Conservation (phyloP, 192 early-diverging fungal species). For the Coemansia sp. region DNA sequence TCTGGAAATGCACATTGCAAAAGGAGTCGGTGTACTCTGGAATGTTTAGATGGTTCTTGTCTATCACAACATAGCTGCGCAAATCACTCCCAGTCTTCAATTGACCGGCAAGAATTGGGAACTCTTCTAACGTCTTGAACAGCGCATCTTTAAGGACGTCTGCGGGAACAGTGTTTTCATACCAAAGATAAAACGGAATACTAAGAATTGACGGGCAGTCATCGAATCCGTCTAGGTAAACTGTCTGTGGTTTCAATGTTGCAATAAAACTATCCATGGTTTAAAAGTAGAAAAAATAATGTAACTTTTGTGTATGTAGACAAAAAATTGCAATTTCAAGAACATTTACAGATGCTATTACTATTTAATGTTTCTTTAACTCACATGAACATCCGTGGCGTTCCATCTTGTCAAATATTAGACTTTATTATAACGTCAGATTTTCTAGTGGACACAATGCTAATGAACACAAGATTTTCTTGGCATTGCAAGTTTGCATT, state of each 20-base stretch:
- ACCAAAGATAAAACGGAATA: slow-evolving; percentile 17
- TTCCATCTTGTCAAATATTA: not conserved
- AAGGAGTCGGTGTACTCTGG: slow-evolving; percentile 24
- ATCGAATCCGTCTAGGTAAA: slow-evolving; percentile 16
- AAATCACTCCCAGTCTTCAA: not conserved
- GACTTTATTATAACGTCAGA: not conserved
- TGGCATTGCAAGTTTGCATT: too few species aligned
- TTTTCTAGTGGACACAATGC: not conserved
- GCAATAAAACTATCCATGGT: slow-evolving; percentile 6
- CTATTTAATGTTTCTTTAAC: not conserved
- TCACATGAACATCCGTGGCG: not conserved
- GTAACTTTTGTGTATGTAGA: not conserved
- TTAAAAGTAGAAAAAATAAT: not conserved
- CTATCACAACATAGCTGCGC: slow-evolving; percentile 2
- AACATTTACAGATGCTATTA: too few species aligned
- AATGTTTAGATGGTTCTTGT: slow-evolving; percentile 23
- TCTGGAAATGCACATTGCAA: slow-evolving; percentile 10
- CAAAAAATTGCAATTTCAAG: not conserved
- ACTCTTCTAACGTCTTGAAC: slow-evolving; percentile 14
- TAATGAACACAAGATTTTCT: not conserved
- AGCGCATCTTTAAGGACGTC: slow-evolving; percentile 14
- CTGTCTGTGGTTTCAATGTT: slow-evolving; percentile 3
- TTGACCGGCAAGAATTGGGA: slow-evolving; percentile 23
- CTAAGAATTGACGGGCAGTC: slow-evolving; percentile 7
- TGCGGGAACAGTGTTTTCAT: slow-evolving; percentile 19